Conservation (phyloP, 2,329 filamentous ascomycete species). For the Beauveria sp. region DNA sequence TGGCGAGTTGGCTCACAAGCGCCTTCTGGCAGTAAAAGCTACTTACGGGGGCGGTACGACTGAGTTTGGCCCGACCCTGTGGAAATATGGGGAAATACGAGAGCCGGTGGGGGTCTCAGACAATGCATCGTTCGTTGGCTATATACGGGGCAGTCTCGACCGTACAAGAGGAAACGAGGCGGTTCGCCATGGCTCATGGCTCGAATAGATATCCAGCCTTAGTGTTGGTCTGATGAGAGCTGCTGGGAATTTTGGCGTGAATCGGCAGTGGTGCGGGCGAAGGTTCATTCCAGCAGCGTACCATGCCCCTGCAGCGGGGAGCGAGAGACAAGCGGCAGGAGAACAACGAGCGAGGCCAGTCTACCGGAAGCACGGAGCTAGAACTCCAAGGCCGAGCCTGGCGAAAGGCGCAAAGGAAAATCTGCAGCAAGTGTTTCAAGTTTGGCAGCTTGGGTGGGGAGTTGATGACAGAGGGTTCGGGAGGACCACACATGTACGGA, state of each 20-base stretch:
- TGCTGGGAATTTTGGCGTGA: too few species aligned
- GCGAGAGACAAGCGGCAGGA: too few species aligned
- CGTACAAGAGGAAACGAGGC: not conserved
- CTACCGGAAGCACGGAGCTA: not conserved
- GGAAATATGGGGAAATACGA: slow-evolving; percentile 8
- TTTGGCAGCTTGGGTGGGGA: not conserved
- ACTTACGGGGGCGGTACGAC: not conserved
- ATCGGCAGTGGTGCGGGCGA: too few species aligned
- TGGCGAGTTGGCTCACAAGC: too few species aligned
- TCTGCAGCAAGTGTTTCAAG: slow-evolving; percentile 1
- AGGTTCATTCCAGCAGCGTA: not conserved
- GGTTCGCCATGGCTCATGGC: slow-evolving; percentile 1
- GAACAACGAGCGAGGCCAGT: not conserved
- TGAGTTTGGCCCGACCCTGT: not conserved
- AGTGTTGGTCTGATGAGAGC: not conserved
- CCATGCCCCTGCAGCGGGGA: too few species aligned
- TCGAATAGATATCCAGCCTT: not conserved
- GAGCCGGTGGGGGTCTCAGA: slow-evolving; percentile 1
- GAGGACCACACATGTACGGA: not conserved
- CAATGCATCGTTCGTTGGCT: not conserved
- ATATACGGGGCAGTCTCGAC: slow-evolving; percentile 4
- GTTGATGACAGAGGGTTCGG: not conserved
- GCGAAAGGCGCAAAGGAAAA: too few species aligned
- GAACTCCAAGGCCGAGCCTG: not conserved
- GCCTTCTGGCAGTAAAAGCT: too few species aligned